Conservation (phyloP, 306 rosid species). For the Quercus ilex region DNA sequence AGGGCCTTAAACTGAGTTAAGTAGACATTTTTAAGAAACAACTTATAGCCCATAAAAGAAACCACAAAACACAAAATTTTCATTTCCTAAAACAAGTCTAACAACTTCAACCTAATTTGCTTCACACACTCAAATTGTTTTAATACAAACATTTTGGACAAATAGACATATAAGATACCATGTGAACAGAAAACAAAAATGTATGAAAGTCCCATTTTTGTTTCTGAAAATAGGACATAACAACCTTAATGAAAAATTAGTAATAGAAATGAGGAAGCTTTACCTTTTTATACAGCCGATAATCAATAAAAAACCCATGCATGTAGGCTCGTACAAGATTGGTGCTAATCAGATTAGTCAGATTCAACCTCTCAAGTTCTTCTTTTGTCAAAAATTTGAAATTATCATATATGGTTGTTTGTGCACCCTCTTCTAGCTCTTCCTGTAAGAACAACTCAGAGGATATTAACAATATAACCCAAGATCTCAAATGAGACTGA, state of each 20-base stretch:
- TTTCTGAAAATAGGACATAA: background rate
- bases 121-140: background rate
- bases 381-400: slow-evolving; percentile 81
- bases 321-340: slow-evolving; percentile 72
- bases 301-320: slow-evolving; percentile 81
- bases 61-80: background rate
- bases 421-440: slow-evolving; percentile 74
- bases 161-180: background rate
- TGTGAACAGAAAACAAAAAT: background rate
- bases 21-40: background rate
- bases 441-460: slow-evolving; percentile 51
- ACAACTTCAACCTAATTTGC: background rate
- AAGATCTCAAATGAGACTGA: slow-evolving; percentile 16
- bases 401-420: slow-evolving; percentile 67
- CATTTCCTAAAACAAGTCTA: background rate
- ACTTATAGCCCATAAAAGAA: background rate
- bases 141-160: background rate
- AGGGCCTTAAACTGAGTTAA: background rate
- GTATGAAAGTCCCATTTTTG: background rate
- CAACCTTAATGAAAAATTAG: background rate
- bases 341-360: slow-evolving; percentile 79
- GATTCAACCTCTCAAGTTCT: slow-evolving; percentile 76
- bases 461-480: background rate
- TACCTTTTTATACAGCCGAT: slow-evolving; percentile 77
- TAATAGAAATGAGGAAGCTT: slow-evolving; percentile 17